Percentiles rank a stretch among this genome's conserved stretches.
Conservation (phyloP, 2,329 filamentous ascomycete species). For the Orbilia javanica region DNA sequence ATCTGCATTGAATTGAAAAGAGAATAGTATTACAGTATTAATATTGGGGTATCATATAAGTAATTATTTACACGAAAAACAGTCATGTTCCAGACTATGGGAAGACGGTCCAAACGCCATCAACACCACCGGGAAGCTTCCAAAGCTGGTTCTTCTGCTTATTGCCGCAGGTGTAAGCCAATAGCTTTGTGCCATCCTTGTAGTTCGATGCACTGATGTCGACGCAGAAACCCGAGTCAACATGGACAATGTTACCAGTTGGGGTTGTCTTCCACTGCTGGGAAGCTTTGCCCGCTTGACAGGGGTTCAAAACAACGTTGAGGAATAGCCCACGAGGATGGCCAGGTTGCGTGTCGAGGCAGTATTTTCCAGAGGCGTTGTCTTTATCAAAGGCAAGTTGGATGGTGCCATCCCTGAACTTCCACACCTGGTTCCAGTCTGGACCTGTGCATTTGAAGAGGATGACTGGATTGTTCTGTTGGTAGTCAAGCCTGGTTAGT, state of each 20-base stretch:
- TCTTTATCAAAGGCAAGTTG: constrained; percentile 50
- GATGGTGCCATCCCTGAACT: constrained; percentile 52
- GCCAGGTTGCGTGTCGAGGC: constrained; percentile 37
- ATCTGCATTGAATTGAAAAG: background rate
- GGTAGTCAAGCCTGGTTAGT: background rate
- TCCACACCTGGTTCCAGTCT: constrained; percentile 58
- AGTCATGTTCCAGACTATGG: background rate
- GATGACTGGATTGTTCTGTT: constrained; percentile 46
- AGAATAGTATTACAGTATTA: background rate
- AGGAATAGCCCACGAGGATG: constrained; percentile 8
- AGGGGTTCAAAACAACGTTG: constrained; percentile 50
- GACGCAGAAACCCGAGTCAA: constrained; percentile 29
- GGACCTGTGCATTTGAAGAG: constrained; percentile 45
- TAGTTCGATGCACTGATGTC: constrained; percentile 56
- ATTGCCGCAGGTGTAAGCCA: constrained; percentile 52
- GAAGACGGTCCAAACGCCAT: constrained; percentile 31
- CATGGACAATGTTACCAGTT: constrained; percentile 41
- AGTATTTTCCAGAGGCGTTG: constrained; percentile 38
- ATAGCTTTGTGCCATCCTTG: constrained; percentile 44
- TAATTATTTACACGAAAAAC: background rate
- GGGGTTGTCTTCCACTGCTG: constrained; percentile 47
- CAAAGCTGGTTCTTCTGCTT: constrained; percentile 54
- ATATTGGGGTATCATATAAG: constrained; percentile 25
- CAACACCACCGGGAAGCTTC: constrained; percentile 30
- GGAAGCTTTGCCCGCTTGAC: constrained; percentile 27